Percentiles rank a stretch among this genome's conserved stretches.
Conservation (phyloP, 1,139 yeast genomes). For the Suhomyces yuchorum region DNA sequence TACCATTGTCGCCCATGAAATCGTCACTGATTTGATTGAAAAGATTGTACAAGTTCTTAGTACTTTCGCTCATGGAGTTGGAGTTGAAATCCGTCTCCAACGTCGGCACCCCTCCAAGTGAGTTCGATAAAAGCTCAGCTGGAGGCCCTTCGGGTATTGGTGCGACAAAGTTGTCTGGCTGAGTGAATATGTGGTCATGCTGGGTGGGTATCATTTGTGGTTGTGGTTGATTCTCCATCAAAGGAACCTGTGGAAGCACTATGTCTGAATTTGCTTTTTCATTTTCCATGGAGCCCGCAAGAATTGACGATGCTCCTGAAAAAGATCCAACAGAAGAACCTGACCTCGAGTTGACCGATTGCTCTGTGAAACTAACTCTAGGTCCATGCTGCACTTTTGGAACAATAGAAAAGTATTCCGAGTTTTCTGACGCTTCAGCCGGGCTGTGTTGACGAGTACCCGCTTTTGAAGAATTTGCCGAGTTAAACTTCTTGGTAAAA, state of each 20-base stretch:
- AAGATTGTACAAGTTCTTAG: conserved; percentile 27
- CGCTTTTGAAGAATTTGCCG: conserved; percentile 4
- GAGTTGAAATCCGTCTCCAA: conserved; percentile 9
- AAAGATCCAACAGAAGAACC: conserved; percentile 8
- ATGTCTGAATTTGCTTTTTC: background rate
- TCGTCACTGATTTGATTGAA: conserved; percentile 35
- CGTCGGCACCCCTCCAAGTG: background rate
- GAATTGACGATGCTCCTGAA: conserved; percentile 9
- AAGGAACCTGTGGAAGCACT: background rate
- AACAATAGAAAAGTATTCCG: conserved; percentile 8
- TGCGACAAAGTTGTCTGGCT: background rate
- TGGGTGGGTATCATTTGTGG: background rate
- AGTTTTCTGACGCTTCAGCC: conserved; percentile 1
- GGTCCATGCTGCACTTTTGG: conserved; percentile 11
- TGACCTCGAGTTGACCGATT: conserved; percentile 1
- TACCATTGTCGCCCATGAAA: conserved; percentile 19
- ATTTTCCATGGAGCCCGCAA: conserved; percentile 1
- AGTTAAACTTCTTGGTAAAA: background rate
- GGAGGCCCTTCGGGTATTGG: conserved; percentile 1
- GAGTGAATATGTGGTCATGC: background rate
- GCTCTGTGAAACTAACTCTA: background rate
- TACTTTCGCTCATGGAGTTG: conserved; percentile 16
- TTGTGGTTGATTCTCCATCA: background rate
- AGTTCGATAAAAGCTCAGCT: conserved; percentile 2
- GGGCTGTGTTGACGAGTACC: conserved; percentile 10